Base-by-base conservation (phyloP, 202 grass and related monocot species). In the Panicum virgatum region DNA sequence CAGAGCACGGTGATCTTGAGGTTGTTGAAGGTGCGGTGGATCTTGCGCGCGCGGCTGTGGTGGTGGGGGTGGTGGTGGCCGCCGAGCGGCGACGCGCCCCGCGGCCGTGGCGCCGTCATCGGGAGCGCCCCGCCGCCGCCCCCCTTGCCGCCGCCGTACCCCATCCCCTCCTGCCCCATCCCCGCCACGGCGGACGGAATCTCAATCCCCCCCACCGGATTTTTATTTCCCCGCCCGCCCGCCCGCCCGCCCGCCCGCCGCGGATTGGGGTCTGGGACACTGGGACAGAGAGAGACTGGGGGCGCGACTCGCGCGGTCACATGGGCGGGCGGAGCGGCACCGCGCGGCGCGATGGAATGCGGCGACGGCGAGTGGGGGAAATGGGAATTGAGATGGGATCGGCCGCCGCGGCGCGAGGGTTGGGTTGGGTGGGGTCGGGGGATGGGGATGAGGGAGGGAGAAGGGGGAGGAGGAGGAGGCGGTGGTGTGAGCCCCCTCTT, bases 1-100 rank as follows among this genome's bases (percentile, higher is more conserved):
- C 96, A 98, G 30, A 98, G 88, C n/a, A 98, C 76, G 32, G 96
- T 98, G 83, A 96, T 88, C 90, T 98, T 98, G 69, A 98, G 52
- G 90, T 98, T 96, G 82, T 98, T 98, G 92, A 96, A 96, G 10
- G 95, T 98, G 79, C 87, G 91, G 64, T 81, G 82, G 30, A 96
- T 96, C 88, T 95, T 94, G 64, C 92, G 92, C 32, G 83, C 76
- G 13, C 89, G 91, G 77, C 46, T 52, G 43, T 75, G 69, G 11
- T 66, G 50, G 58, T 67, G 50, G n/a, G n/a, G n/a, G n/a, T n/a
- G n/a, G n/a, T n/a, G n/a, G n/a, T n/a, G n/a, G n/a, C n/a, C n/a
- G 42, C 45, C 59, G 47, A 80, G 88, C 82, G 85, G 85, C 20
- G 85, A 71, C 16, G 82, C 85, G 6, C 82, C 85, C 66, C 78